Evolutionary conservation across 352 stramenopile genomes (phyloP), one percentile per base, ranked within the genome.

Genomic region (Globisporangium rhizosaccharum): DNA sequence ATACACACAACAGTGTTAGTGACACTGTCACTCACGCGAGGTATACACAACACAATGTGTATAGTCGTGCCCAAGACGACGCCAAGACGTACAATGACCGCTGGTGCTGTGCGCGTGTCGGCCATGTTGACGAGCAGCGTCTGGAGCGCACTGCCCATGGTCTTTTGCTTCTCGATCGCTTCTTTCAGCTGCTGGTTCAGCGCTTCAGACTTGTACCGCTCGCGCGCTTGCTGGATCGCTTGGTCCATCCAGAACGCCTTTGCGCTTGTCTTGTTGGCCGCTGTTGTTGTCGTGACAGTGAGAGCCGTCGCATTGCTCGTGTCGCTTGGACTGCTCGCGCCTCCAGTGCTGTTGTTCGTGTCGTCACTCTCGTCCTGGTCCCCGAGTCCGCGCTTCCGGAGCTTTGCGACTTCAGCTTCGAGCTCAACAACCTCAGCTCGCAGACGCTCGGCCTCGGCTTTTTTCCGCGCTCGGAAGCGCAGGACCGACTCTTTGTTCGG

Each of bases 161-260:
- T 70, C 55, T 73, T 67, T 57, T 81, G 74, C 25, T 71, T 62
- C 49, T 70, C 63, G 25, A 79, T 20, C 20, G 70, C 67, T 2
- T 58, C 65, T 25, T 78, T 78, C 17, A 83, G 66, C 25, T 68
- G 68, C 26, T 64, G 62, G 52, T 83, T 83, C 51, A 78, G 59
- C 37, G 73, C 61, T 51, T 83, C 73, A 0, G 73, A 65, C 20
- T 66, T 56, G 56, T 73, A 61, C 10, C 68, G 68, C 45, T 78
- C 71, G 26, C 64, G 63, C 48, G 73, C 74, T 37, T 85, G 75
- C 5, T 58, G 49, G 25, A 60, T 72, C 39, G 72, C 72, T 4
- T 82, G 42, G 28, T 64, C 65, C 53, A 79, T 57, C 75, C 75
- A 85, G 2, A 79, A 59, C 0, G 58, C 63, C 10, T 65, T 33